Percentiles rank a stretch among this genome's conserved stretches.
phyloP scores from a whole-genome alignment of 2,329 filamentous ascomycete species.

The Westerdykella sp. region DNA sequence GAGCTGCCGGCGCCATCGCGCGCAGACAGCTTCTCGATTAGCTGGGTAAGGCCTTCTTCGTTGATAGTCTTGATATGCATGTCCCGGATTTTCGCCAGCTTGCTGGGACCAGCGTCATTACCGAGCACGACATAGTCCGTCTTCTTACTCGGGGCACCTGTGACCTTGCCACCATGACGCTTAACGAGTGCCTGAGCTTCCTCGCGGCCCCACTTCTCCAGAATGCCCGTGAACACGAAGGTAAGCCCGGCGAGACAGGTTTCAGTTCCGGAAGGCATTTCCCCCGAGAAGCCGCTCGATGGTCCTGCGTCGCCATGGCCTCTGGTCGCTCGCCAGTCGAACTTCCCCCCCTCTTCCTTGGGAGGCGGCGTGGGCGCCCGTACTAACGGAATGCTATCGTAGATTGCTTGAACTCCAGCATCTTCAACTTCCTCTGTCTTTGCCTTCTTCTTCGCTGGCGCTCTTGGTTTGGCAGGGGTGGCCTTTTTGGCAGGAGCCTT shows the following conservation, averaged over 20 bases:
- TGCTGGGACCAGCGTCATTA: slow-evolving; percentile 85
- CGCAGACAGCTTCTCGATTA: slow-evolving; percentile 74
- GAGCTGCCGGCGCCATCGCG: slow-evolving; percentile 69
- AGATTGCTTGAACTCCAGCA: slow-evolving; percentile 70
- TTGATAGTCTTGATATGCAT: slow-evolving; percentile 85
- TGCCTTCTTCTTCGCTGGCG: slow-evolving; percentile 48
- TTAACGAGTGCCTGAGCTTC: slow-evolving; percentile 85
- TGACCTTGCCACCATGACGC: slow-evolving; percentile 88
- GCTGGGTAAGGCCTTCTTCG: slow-evolving; percentile 81
- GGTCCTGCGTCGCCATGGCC: slow-evolving; percentile 59
- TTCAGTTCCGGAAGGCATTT: slow-evolving; percentile 75
- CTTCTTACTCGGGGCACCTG: slow-evolving; percentile 77
- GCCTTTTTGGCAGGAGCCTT: slow-evolving; percentile 44
- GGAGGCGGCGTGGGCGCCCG: slow-evolving; percentile 77
- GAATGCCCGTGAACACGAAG: slow-evolving; percentile 91
- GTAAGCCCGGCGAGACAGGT: slow-evolving; percentile 85
- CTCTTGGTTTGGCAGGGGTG: slow-evolving; percentile 44
- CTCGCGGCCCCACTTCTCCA: slow-evolving; percentile 73
- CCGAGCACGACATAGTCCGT: slow-evolving; percentile 92
- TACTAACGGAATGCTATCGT: slow-evolving; percentile 80
- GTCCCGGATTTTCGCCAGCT: slow-evolving; percentile 77
- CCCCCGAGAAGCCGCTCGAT: slow-evolving; percentile 53
- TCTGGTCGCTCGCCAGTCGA: slow-evolving; percentile 62
- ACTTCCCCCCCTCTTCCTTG: slow-evolving; percentile 62
- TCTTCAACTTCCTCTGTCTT: slow-evolving; percentile 67